Evolutionary conservation across 108 stramenopile genomes (phyloP), one percentile per base, ranked within the genome.

Genomic region (Cyclotella sp.): DNA sequence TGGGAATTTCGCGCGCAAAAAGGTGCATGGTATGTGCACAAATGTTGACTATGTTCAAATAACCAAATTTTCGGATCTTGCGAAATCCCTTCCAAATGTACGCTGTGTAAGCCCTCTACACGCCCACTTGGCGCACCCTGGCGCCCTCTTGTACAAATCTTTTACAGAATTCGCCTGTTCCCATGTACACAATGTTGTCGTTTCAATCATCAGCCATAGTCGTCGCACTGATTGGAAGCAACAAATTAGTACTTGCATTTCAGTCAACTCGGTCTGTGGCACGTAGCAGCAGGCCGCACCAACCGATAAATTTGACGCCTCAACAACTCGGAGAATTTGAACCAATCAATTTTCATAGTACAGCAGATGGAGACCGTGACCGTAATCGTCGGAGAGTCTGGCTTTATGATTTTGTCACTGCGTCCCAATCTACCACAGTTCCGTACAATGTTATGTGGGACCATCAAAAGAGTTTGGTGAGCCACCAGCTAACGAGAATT

Each of bases 321-420:
- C 89, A 90, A 44, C 89, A 90, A 73, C 84, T 90, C 14, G 89
- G 89, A 63, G 59, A 65, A 45, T 90, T 90, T 41, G 86, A 84
- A 67, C 59, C 73, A 58, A 69, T 84, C n/a, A 41, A 59, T 54
- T 34, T 59, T 16, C 64, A 16, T 22, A 28, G 51, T 19, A 51
- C 52, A 45, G 42, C 72, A 41, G 34, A 22, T 3, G 65, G 18
- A 30, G 58, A 63, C 47, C 63, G 85, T 54, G 58, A 63, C 47
- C 63, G 85, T 54, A 46, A 47, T 28, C 28, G 34, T 63, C 80
- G 89, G 49, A 76, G 75, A 58, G 89, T 88, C 15, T 76, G 76
- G 75, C 75, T 88, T 6, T 76, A 88, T 45, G 87, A 90, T 64
- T 90, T 79, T 46, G 83, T 83, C 28, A 63, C 73, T 22, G 42